A percentile compares a stretch with the other conserved stretches of the same genome.
Evolutionary conservation across 768 basidiomycete genomes (phyloP).

Genomic region (Sporobolomyces phaffii): DNA sequence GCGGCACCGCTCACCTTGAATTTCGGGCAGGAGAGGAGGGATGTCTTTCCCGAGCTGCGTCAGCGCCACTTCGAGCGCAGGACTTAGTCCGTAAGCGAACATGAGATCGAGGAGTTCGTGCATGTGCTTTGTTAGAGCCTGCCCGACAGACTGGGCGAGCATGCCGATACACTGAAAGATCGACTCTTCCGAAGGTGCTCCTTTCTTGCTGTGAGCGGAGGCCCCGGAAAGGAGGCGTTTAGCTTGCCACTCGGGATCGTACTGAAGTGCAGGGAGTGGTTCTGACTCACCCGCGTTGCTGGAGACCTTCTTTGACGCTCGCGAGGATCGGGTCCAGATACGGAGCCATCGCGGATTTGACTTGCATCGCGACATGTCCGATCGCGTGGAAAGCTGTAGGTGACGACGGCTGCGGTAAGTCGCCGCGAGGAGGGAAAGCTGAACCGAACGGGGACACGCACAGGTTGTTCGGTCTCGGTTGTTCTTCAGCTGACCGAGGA

Average conservation of each 20-base stretch:
- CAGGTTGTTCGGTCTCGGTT: slow-evolving; percentile 74
- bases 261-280: no score
- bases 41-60: slow-evolving; percentile 78
- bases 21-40: slow-evolving; percentile 78
- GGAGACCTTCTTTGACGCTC: slow-evolving; percentile 82
- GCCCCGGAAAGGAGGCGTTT: no score
- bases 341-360: slow-evolving; percentile 89
- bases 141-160: slow-evolving; percentile 89
- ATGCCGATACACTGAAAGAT: slow-evolving; percentile 98
- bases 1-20: slow-evolving; percentile 61
- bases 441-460: slow-evolving; percentile 46
- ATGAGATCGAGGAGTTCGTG: slow-evolving; percentile 96
- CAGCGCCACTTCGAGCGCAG: slow-evolving; percentile 76
- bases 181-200: slow-evolving; percentile 76
- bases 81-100: slow-evolving; percentile 88
- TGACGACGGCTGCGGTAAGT: neutral
- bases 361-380: slow-evolving; percentile 84
- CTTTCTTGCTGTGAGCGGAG: slow-evolving; percentile 20
- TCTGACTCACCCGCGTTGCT: slow-evolving; percentile 77
- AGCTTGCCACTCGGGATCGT: no score
- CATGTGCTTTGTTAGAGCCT: slow-evolving; percentile 86
- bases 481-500: slow-evolving; percentile 80
- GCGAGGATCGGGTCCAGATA: slow-evolving; percentile 87
- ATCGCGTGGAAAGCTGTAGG: slow-evolving; percentile 83
- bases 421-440: neutral